Percentiles rank a stretch among this genome's conserved stretches.
Conservation (phyloP, 2,329 filamentous ascomycete species). For the Didymella arachidicola region DNA sequence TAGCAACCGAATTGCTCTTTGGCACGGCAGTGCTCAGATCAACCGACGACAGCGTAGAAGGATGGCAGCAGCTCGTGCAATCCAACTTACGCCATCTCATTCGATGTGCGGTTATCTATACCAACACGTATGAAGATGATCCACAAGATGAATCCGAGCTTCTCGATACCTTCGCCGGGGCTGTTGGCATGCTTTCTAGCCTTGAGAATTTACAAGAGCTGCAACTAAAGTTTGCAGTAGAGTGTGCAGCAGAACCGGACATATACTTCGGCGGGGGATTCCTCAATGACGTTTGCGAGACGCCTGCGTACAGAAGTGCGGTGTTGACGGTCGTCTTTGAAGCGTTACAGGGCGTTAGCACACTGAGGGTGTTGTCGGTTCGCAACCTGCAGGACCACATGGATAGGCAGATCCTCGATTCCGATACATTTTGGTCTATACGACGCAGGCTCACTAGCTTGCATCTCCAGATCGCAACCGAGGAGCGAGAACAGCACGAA, state of each 20-base stretch:
- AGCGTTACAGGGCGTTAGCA: background rate
- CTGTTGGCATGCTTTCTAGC: background rate
- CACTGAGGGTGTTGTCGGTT: background rate
- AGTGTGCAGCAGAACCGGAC: background rate
- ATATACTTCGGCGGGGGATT: background rate
- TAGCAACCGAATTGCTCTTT: background rate
- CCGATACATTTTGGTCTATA: background rate
- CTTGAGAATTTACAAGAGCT: background rate
- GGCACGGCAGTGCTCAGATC: background rate
- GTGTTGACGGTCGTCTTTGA: background rate
- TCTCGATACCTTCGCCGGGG: background rate
- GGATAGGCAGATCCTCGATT: background rate
- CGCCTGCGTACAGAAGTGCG: background rate
- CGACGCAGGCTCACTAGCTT: constrained; percentile 1
- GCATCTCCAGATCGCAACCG: constrained; percentile 2
- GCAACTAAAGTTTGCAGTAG: background rate
- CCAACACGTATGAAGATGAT: background rate
- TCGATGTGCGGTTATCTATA: background rate
- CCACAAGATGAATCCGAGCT: background rate
- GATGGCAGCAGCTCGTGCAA: background rate
- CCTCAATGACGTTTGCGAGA: background rate
- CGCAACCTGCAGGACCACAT: constrained; percentile 2
- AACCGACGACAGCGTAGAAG: background rate
- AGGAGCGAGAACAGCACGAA: constrained; percentile 17
- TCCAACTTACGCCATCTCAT: background rate